phyloP scores from a whole-genome alignment of 73 alveolate genomes.

The Effrenium voratum region DNA sequence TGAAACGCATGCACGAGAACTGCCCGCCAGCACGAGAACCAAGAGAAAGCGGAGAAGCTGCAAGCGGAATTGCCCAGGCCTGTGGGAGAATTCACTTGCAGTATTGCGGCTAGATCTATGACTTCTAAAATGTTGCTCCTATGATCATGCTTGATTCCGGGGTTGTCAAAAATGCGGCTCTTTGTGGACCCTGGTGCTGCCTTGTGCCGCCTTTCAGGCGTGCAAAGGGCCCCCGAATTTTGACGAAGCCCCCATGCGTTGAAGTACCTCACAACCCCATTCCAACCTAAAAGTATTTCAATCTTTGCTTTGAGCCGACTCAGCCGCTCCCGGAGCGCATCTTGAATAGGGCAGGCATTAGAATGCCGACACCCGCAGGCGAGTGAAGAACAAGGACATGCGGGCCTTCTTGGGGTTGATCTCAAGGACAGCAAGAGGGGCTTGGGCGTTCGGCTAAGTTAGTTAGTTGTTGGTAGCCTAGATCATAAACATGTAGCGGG shows the following conservation, averaged over 20 bases:
- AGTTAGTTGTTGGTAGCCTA: no score
- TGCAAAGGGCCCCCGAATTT: no score
- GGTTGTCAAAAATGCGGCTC: no score
- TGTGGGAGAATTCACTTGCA: no score
- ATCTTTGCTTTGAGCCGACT: neutral
- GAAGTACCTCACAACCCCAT: neutral
- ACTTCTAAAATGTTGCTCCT: no score
- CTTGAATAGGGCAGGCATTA: neutral
- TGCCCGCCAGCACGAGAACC: conserved; percentile 81
- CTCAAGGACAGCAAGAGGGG: conserved; percentile 35
- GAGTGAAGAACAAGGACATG: conserved; percentile 93
- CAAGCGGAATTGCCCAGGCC: conserved; percentile 79
- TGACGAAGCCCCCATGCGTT: neutral
- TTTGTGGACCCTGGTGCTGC: no score
- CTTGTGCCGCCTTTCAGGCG: neutral
- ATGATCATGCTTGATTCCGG: no score
- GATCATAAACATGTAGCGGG: no score
- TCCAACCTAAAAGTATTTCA: neutral
- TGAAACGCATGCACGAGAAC: neutral
- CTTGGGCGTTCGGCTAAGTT: no score
- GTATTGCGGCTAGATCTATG: no score
- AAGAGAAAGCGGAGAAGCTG: conserved; percentile 70
- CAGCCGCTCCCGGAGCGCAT: neutral
- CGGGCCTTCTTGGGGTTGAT: conserved; percentile 67
- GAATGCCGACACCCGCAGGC: neutral